Evolutionary conservation across 208 protist species (phyloP).

Genomic region (Acanthamoeba sp.): DNA sequence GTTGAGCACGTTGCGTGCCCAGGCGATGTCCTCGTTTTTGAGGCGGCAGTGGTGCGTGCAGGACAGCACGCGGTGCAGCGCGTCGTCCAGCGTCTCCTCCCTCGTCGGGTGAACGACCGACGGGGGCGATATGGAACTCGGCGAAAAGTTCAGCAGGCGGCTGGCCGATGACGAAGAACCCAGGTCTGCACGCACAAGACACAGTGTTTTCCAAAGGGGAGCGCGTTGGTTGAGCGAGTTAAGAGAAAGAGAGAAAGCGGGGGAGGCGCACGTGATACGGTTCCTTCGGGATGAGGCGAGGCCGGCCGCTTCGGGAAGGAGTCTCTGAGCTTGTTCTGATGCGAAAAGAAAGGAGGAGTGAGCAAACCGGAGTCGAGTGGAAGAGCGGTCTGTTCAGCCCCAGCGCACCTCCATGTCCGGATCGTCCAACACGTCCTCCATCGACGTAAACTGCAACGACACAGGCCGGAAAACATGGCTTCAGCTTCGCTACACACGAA

Average conservation of each 20-base stretch:
- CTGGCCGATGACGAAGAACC: not conserved
- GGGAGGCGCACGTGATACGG: not conserved
- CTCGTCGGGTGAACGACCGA: not conserved
- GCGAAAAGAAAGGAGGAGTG: too few relatives aligned
- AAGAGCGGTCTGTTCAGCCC: too few relatives aligned
- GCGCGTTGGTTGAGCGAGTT: not conserved
- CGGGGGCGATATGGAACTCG: not conserved
- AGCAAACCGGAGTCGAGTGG: too few relatives aligned
- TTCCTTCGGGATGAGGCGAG: not conserved
- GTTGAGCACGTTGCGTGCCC: constrained; percentile 22
- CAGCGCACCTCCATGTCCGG: not conserved
- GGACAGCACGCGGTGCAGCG: constrained; percentile 2
- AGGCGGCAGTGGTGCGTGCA: constrained; percentile 29
- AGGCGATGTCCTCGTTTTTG: constrained; percentile 55
- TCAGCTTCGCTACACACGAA: too few relatives aligned
- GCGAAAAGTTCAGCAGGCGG: not conserved
- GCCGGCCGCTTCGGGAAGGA: not conserved
- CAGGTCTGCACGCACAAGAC: not conserved
- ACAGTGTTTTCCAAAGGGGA: not conserved
- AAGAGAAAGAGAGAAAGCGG: not conserved
- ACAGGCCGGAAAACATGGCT: not conserved
- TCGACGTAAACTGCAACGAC: not conserved
- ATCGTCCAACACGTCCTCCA: not conserved
- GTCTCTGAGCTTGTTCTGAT: not conserved
- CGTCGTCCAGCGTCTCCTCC: constrained; percentile 39